Percentiles rank a stretch among this genome's conserved stretches.
These are phyloP conservation scores for Massospora cicadina DNA, from an alignment of 371 early-diverging fungal species.

Conservation along the genomic window DNA sequence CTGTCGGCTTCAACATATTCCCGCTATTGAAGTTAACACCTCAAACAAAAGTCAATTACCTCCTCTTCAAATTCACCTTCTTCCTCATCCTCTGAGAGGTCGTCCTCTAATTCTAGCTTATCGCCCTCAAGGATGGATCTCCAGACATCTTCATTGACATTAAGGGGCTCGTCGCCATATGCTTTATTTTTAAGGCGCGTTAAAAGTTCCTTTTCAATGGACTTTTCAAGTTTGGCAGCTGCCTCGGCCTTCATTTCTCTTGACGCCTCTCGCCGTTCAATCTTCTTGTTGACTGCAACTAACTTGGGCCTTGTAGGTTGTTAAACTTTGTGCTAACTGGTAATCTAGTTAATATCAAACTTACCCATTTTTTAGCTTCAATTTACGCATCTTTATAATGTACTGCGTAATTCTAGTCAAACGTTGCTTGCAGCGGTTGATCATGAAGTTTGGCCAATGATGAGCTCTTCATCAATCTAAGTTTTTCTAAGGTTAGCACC, in stretches of 20 bases:
- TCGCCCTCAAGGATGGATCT: slow-evolving; percentile 44
- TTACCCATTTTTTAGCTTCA: slow-evolving; percentile 67
- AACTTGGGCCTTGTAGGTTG: slow-evolving; percentile 40
- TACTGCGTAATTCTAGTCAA: slow-evolving; percentile 94
- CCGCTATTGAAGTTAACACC: not conserved
- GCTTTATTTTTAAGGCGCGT: slow-evolving; percentile 86
- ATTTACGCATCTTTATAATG: slow-evolving; percentile 82
- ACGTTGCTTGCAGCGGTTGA: slow-evolving; percentile 97
- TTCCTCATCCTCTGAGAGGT: slow-evolving; percentile 44
- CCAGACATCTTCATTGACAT: slow-evolving; percentile 79
- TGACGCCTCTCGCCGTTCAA: slow-evolving; percentile 76
- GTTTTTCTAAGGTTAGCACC: too few species aligned
- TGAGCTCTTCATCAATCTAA: slow-evolving; percentile 82
- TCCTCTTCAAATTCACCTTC: slow-evolving; percentile 31
- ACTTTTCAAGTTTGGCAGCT: slow-evolving; percentile 85
- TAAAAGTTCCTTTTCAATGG: slow-evolving; percentile 95
- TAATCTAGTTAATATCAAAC: too few species aligned
- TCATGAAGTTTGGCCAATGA: slow-evolving; percentile 84
- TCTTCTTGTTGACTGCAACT: slow-evolving; percentile 82
- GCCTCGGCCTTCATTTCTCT: slow-evolving; percentile 88
- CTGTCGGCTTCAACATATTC: slow-evolving; percentile 18
- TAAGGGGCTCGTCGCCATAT: slow-evolving; percentile 77
- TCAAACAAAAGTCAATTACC: slow-evolving; percentile 10
- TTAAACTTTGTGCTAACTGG: slow-evolving; percentile 9
- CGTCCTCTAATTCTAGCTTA: slow-evolving; percentile 51